Evolutionary conservation across 2,329 filamentous ascomycete species (phyloP).

Genomic region (Nectriaceae sp.): DNA sequence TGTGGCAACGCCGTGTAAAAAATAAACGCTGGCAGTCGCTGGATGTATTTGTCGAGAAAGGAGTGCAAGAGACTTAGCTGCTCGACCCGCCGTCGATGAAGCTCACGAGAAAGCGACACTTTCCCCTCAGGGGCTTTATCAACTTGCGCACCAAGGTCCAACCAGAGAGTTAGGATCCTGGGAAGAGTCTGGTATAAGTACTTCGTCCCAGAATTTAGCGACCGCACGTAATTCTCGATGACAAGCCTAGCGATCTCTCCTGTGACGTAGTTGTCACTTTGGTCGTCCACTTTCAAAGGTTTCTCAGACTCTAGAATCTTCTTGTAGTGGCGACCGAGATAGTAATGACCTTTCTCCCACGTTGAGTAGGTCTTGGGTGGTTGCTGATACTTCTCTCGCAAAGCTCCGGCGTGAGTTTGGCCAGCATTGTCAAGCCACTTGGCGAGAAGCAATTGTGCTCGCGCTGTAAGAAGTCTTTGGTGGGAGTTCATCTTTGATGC

Average conservation of each 20-base stretch:
- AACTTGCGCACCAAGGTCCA: constrained; percentile 81
- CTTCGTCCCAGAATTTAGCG: constrained; percentile 85
- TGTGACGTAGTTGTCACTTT: constrained; percentile 73
- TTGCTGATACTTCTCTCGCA: constrained; percentile 80
- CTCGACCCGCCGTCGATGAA: constrained; percentile 59
- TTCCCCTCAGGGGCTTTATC: constrained; percentile 62
- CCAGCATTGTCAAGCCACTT: constrained; percentile 98
- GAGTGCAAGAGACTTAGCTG: constrained; percentile 70
- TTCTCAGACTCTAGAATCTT: constrained; percentile 92
- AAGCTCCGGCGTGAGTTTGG: constrained; percentile 80
- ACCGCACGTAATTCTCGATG: constrained; percentile 90
- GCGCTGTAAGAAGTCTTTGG: constrained; percentile 65
- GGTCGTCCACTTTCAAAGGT: constrained; percentile 71
- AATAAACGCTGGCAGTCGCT: constrained; percentile 70
- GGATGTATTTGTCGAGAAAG: constrained; percentile 78
- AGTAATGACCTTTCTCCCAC: constrained; percentile 98
- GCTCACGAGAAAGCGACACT: constrained; percentile 52
- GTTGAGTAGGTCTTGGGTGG: constrained; percentile 69
- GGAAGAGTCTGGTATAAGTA: constrained; percentile 95
- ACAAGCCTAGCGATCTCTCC: constrained; percentile 87
- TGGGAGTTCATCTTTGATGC: constrained; percentile 44
- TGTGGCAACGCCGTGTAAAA: constrained; percentile 87
- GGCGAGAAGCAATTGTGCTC: constrained; percentile 84
- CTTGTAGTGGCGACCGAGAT: constrained; percentile 95
- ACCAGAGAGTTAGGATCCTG: constrained; percentile 88